Evolutionary conservation across 1,139 yeast species (phyloP), one percentile per base, ranked within the genome.

Genomic region (Hanseniaspora gamundiae): DNA sequence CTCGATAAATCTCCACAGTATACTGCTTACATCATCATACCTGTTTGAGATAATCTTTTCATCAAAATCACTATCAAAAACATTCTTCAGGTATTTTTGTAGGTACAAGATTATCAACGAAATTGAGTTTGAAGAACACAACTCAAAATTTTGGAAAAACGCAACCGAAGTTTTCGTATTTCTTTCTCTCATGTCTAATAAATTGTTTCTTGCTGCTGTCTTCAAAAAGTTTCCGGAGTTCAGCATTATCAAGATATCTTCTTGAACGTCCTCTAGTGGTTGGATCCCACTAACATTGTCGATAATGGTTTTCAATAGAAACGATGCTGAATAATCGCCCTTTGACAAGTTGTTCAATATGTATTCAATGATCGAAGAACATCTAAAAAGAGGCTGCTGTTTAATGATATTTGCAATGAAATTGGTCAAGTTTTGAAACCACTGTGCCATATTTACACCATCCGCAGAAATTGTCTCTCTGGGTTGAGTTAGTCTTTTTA

Each of bases 251-350:
- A 88, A 71, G 56, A 41, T 9, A 4, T 41, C 52, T 20, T 48
- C 44, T 42, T 52, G 57, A 1, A 59, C 57, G 41, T 61, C 61
- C 41, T 58, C 54, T 29, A 59, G 47, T 43, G 79, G 72, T 49
- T 81, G 83, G 33, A 87, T 74, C 3, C 97, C 97, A 16, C 94
- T 86, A 82, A 88, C 86, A 13, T 80, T 71, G 22, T 71, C 62
- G 17, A 88, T 62, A 43, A 88, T 65, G 48, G 86, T 94, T 50
- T 76, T 74, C 41, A 91, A 61, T 9, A 91, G 73, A 26, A 81
- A 68, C 3, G 85, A 62, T n/a, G 83, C 82, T 22, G 80, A 69
- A 2, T 74, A 69, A 45, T 80, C 84, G 5, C 74, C 75, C 9
- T 63, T 58, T 52, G 79, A 82, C 39, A 91, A 68, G 30, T 81